Conservation (phyloP, 208 protist species). For the Trypanosoma conorhini region DNA sequence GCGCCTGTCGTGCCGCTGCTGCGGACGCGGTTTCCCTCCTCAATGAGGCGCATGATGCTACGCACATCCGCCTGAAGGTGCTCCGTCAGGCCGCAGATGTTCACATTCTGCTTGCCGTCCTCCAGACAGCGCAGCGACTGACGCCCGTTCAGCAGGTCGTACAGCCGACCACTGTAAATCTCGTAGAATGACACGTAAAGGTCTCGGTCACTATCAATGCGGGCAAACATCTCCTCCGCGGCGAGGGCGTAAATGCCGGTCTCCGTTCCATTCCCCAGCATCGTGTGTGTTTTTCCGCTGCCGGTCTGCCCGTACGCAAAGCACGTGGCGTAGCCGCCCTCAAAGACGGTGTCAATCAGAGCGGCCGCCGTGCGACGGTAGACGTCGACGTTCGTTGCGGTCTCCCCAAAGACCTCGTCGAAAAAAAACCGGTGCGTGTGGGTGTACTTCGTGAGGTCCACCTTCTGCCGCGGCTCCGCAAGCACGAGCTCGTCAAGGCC, state of each 20-base stretch:
- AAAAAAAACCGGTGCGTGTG: constrained; percentile 87
- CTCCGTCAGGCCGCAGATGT: constrained; percentile 93
- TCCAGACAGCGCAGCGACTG: constrained; percentile 88
- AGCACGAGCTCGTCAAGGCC: constrained; percentile 31
- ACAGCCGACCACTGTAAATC: constrained; percentile 93
- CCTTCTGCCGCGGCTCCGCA: constrained; percentile 49
- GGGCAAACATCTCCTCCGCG: constrained; percentile 77
- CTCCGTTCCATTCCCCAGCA: constrained; percentile 36
- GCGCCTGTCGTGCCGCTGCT: constrained; percentile 88
- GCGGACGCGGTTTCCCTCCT: constrained; percentile 76
- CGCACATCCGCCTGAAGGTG: constrained; percentile 43
- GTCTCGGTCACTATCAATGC: constrained; percentile 44
- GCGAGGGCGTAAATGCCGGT: constrained; percentile 85
- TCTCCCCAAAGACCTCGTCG: constrained; percentile 86
- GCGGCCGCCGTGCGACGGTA: constrained; percentile 52
- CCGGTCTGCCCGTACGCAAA: constrained; percentile 37
- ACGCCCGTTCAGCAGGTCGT: constrained; percentile 89
- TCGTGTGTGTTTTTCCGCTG: constrained; percentile 33
- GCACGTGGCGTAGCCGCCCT: constrained; percentile 36
- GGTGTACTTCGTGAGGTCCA: constrained; percentile 89
- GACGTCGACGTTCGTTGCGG: constrained; percentile 58
- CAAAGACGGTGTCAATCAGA: constrained; percentile 35
- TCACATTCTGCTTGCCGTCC: constrained; percentile 88
- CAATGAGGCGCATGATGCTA: constrained; percentile 81
- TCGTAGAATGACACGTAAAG: constrained; percentile 90